A percentile compares a stretch with the other conserved stretches of the same genome.
Evolutionary conservation across 1,284 basidiomycete genomes (phyloP).

Genomic region (Apiotrichum brassicae): DNA sequence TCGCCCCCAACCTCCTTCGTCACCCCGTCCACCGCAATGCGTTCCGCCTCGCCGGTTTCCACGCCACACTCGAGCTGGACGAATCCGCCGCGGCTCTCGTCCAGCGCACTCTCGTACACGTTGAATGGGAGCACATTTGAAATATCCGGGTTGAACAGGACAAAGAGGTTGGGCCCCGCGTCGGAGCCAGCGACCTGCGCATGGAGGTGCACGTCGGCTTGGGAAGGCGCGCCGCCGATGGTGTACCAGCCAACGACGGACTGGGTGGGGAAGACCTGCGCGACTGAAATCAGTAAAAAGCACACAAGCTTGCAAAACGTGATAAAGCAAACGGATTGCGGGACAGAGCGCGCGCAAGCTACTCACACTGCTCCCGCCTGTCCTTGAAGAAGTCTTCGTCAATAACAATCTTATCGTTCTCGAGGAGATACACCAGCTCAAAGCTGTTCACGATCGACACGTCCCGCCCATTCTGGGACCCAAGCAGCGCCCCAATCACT

Average conservation of each 20-base stretch:
- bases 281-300: conserved; percentile 57
- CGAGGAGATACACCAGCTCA: conserved; percentile 58
- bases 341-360: too few species aligned
- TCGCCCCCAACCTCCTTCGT: conserved; percentile 63
- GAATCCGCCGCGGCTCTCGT: conserved; percentile 51
- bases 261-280: conserved; percentile 93
- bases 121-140: conserved; percentile 60
- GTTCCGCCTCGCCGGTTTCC: conserved; percentile 96
- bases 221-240: conserved; percentile 63
- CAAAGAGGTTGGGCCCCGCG: conserved; percentile 42
- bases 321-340: too few species aligned
- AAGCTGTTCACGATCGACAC: conserved; percentile 96
- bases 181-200: conserved; percentile 63
- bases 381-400: conserved; percentile 76
- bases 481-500: conserved; percentile 92
- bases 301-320: too few species aligned
- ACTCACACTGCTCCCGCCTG: conserved; percentile 81
- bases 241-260: conserved; percentile 98
- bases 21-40: conserved; percentile 95
- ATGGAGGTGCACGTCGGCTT: conserved; percentile 71
- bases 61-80: conserved; percentile 65
- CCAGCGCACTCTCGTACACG: conserved; percentile 80
- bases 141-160: conserved; percentile 48
- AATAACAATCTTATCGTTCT: conserved; percentile 42
- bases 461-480: conserved; percentile 85